Conservation (phyloP, 495 filamentous ascomycete species). For the Aspergillus coremiiformis region DNA sequence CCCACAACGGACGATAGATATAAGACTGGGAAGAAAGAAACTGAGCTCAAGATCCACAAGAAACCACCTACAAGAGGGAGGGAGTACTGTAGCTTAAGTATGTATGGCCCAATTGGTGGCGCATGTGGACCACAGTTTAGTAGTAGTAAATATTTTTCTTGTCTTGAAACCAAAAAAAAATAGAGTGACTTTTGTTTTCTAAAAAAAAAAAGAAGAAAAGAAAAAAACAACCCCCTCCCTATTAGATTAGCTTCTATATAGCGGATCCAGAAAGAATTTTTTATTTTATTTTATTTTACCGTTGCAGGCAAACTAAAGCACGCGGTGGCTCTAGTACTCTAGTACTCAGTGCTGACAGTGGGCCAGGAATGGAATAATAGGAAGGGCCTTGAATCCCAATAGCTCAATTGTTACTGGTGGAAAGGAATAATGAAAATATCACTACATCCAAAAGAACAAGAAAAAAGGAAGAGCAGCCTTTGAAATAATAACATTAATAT, state of each 20-base stretch:
- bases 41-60: background rate
- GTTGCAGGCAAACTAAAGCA: background rate
- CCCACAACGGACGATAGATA: background rate
- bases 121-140: background rate
- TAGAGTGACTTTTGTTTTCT: constrained; percentile 2
- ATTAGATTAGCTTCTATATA: background rate
- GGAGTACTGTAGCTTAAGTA: constrained; percentile 3
- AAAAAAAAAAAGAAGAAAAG: constrained; percentile 1
- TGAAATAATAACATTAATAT: background rate
- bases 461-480: background rate
- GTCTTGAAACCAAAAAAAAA: background rate
- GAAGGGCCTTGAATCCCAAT: constrained; percentile 11
- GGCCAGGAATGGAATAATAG: constrained; percentile 11
- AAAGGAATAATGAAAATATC: background rate
- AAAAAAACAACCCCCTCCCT: background rate
- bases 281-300: background rate
- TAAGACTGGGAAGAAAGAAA: background rate
- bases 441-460: background rate
- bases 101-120: constrained; percentile 2
- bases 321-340: constrained; percentile 11
- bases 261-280: constrained; percentile 12
- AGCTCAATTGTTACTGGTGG: background rate
- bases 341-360: too few relatives aligned
- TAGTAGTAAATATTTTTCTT: background rate
- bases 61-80: background rate